Evolutionary conservation across 148 eudicot genomes (phyloP).

Genomic region (Fagopyrum tataricum): DNA sequence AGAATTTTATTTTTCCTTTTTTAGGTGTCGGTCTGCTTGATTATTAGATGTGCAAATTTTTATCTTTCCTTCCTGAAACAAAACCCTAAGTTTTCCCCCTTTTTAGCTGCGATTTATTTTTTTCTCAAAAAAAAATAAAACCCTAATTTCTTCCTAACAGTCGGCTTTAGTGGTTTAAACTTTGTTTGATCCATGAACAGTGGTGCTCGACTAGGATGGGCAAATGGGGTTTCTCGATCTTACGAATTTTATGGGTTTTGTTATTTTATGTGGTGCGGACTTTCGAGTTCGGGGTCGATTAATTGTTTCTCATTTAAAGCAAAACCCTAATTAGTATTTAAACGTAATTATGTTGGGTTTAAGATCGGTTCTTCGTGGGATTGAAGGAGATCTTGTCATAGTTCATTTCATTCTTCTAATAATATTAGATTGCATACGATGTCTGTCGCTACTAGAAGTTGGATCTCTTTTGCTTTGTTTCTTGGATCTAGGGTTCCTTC

Average conservation of each 20-base stretch:
- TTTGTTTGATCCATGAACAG: background rate
- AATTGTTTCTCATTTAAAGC: background rate
- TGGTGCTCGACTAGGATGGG: conserved; percentile 13
- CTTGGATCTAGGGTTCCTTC: conserved; percentile 7
- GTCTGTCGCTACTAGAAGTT: background rate
- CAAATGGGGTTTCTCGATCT: conserved; percentile 16
- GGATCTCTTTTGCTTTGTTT: background rate
- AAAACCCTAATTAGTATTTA: conserved; percentile 10
- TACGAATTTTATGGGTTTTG: conserved; percentile 7
- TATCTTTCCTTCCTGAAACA: background rate
- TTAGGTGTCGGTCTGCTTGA: background rate
- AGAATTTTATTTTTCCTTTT: background rate
- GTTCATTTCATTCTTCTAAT: background rate
- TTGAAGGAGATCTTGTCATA: background rate
- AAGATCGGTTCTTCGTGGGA: background rate
- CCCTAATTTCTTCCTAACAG: conserved; percentile 27
- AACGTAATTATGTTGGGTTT: background rate
- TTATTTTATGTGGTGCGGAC: conserved; percentile 9
- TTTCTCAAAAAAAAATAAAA: background rate
- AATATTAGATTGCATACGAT: background rate
- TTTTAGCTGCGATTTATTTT: background rate
- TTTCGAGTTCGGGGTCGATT: background rate
- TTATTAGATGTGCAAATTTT: background rate
- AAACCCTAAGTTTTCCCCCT: conserved; percentile 10
- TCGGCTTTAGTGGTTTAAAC: background rate